Conservation (phyloP, 2,329 filamentous ascomycete genomes). For the Trichophaea hybrida region DNA sequence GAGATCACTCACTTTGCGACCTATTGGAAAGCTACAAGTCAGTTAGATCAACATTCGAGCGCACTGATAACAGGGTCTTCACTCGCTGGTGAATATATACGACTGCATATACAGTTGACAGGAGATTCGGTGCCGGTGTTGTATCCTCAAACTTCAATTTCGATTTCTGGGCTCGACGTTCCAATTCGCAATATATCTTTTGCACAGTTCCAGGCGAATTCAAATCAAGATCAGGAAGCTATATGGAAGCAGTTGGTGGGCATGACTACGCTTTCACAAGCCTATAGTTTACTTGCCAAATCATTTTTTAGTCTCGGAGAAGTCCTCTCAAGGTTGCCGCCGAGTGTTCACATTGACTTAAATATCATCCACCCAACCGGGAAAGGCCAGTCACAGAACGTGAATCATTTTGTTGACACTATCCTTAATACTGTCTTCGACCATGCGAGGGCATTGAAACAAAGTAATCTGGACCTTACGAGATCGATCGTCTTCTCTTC, state of each 20-base stretch:
- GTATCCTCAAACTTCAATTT: slow-evolving; percentile 71
- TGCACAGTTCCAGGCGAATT: slow-evolving; percentile 45
- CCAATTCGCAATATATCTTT: slow-evolving; percentile 67
- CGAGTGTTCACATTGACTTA: slow-evolving; percentile 76
- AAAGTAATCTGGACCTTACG: slow-evolving; percentile 54
- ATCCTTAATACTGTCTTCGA: slow-evolving; percentile 80
- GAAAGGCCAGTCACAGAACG: slow-evolving; percentile 60
- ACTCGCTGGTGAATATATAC: slow-evolving; percentile 85
- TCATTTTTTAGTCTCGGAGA: slow-evolving; percentile 70
- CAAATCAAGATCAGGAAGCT: background rate
- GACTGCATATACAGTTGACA: slow-evolving; percentile 82
- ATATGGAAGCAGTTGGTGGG: background rate
- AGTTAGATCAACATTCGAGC: slow-evolving; percentile 70
- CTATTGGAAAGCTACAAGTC: slow-evolving; percentile 97
- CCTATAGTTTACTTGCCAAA: slow-evolving; percentile 50
- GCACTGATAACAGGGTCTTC: slow-evolving; percentile 90
- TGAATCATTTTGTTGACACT: slow-evolving; percentile 74
- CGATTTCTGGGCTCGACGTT: slow-evolving; percentile 61
- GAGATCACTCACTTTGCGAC: slow-evolving; percentile 98
- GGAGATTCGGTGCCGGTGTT: slow-evolving; percentile 75
- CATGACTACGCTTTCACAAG: background rate
- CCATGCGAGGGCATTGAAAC: slow-evolving; percentile 58
- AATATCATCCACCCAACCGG: slow-evolving; percentile 72
- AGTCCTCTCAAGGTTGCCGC: slow-evolving; percentile 58
- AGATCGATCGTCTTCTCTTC: slow-evolving; percentile 88